These are phyloP conservation scores for Penicillium sp. DNA, from an alignment of 2,329 filamentous ascomycete genomes.

Conservation along the genomic window DNA sequence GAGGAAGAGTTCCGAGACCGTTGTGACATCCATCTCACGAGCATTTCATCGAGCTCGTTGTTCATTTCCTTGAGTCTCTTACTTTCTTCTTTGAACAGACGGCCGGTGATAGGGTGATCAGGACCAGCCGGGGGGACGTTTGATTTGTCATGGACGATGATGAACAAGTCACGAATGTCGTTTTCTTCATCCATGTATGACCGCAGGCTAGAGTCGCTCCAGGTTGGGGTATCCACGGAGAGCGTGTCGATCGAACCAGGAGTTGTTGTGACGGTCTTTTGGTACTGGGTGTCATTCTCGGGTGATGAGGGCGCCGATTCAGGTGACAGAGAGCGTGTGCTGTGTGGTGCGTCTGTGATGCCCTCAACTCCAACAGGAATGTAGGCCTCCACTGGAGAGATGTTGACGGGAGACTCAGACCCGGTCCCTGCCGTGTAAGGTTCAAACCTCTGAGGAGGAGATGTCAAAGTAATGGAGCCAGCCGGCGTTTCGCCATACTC, in stretches of 20 bases:
- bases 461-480: slow-evolving; percentile 29
- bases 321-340: slow-evolving; percentile 60
- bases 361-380: slow-evolving; percentile 56
- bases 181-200: slow-evolving; percentile 88
- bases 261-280: slow-evolving; percentile 41
- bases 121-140: slow-evolving; percentile 74
- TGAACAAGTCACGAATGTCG: slow-evolving; percentile 84
- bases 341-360: slow-evolving; percentile 68
- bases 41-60: slow-evolving; percentile 82
- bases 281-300: slow-evolving; percentile 29
- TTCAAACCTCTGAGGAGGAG: slow-evolving; percentile 32
- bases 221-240: slow-evolving; percentile 62
- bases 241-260: slow-evolving; percentile 58
- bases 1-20: slow-evolving; percentile 27
- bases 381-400: slow-evolving; percentile 57
- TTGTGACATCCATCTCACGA: slow-evolving; percentile 72
- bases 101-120: slow-evolving; percentile 82
- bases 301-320: slow-evolving; percentile 62
- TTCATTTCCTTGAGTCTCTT: slow-evolving; percentile 85
- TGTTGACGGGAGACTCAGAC: slow-evolving; percentile 69
- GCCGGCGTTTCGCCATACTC: slow-evolving; percentile 20
- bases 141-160: slow-evolving; percentile 90
- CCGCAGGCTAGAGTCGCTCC: slow-evolving; percentile 83
- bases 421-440: slow-evolving; percentile 36
- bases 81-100: slow-evolving; percentile 83